Conservation (phyloP, 345 rosid species). For the thale cress (Arabidopsis thaliana) region DNA sequence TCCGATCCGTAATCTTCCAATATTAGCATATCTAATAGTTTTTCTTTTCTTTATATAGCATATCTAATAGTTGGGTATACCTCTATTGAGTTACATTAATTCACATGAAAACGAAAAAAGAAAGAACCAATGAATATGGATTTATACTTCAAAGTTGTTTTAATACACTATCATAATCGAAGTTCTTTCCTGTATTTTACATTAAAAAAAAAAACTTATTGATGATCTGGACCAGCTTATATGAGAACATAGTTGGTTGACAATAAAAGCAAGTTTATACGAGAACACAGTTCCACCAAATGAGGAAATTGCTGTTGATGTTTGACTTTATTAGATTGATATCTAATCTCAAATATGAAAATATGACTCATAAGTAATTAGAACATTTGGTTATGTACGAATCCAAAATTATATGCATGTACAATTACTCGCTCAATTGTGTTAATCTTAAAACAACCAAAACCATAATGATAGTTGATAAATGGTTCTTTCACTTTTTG, state of each 20-base stretch:
- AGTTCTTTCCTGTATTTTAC: background rate
- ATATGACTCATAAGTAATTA: conserved; percentile 5
- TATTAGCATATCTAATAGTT: too few relatives aligned
- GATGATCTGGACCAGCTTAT: conserved; percentile 27
- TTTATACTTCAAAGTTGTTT: background rate
- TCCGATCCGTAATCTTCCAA: too few relatives aligned
- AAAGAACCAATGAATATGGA: background rate
- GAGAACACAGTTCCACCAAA: conserved; percentile 38
- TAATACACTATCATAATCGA: background rate
- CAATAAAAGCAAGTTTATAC: background rate
- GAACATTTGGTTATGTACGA: background rate
- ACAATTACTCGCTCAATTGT: background rate
- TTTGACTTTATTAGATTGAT: conserved; percentile 17
- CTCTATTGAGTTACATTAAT: too few relatives aligned
- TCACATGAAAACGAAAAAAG: too few relatives aligned
- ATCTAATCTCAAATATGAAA: background rate
- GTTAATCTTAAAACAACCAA: too few relatives aligned
- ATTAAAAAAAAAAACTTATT: background rate
- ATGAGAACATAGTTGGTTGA: conserved; percentile 6
- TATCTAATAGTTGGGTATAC: too few relatives aligned
- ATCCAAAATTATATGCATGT: background rate
- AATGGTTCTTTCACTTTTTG: background rate
- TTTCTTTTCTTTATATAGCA: too few relatives aligned
- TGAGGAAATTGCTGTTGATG: conserved; percentile 17
- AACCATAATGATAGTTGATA: background rate